Evolutionary conservation across 2,329 filamentous ascomycete species (phyloP), one percentile per base, ranked within the genome.

Genomic region (Talaromyces sp.): DNA sequence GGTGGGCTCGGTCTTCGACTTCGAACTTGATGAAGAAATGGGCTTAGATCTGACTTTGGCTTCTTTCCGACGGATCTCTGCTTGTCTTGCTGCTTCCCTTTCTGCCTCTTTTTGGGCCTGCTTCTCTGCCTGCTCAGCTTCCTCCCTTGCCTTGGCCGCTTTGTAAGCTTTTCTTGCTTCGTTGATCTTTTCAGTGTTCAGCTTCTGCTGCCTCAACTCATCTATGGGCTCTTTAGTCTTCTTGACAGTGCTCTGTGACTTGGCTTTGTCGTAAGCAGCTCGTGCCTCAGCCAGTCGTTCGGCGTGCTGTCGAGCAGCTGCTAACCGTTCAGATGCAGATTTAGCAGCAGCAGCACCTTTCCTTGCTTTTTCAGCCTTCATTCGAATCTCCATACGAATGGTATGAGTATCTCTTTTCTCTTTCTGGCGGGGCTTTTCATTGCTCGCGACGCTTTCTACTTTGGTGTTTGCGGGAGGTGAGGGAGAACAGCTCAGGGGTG

Each of bases 221-320:
- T 62, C 65, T 57, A 45, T 24, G 1, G 62, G 49, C 1, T 22
- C 27, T 39, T 27, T 66, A 8, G n/a, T 57, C 33, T 56, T 43
- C 14, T 64, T 66, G 2, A 58, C 33, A 14, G 39, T 45, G 11
- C 24, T 60, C 22, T 61, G 60, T 10, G 45, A 22, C 11, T 66
- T 63, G 27, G 47, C 64, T 31, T 62, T 63, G 24, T 64, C 62
- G 50, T 64, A 66, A 10, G 65, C 65, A 57, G 58, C 58, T 16
- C 62, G 61, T 33, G 62, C 65, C 37, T 66, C 65, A 2, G 65
- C 65, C 41, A 66, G 62, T 56, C 62, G 31, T 31, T 66, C 65
- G n/a, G 65, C 65, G n/a, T 64, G 58, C 31, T 64, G 45, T 19
- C 65, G 62, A 16, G 65, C 61, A 24, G 61, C 65, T 31, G 49